Percentiles rank a stretch among this genome's conserved stretches.
These are phyloP conservation scores for Truncatella angustata DNA, from an alignment of 2,329 filamentous ascomycete species.

Conservation along the genomic window DNA sequence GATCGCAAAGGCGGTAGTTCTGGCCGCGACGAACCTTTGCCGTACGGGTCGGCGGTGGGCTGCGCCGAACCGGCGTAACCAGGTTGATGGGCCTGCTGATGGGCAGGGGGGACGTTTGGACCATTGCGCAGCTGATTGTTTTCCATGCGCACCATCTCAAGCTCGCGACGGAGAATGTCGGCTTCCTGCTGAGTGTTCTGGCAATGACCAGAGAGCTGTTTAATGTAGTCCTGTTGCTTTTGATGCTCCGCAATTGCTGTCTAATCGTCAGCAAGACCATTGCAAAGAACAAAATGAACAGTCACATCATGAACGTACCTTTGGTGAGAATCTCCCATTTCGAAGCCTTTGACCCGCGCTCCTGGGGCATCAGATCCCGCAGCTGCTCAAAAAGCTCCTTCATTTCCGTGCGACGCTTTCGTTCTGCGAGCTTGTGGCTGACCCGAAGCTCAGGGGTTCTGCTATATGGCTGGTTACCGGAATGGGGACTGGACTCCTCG, in stretches of 20 bases:
- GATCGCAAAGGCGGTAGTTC: constrained; percentile 58
- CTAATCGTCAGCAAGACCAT: constrained; percentile 18
- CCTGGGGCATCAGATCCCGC: constrained; percentile 74
- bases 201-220: constrained; percentile 44
- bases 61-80: constrained; percentile 24
- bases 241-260: constrained; percentile 62
- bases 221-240: constrained; percentile 49
- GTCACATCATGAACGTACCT: too few relatives aligned
- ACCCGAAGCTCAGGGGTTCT: constrained; percentile 78
- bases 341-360: constrained; percentile 78
- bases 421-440: constrained; percentile 81
- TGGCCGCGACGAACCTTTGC: constrained; percentile 32
- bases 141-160: constrained; percentile 46
- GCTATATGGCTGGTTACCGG: constrained; percentile 72
- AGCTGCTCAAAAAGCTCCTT: constrained; percentile 83
- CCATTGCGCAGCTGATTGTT: constrained; percentile 41
- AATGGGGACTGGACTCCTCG: constrained; percentile 51
- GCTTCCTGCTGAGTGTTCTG: constrained; percentile 40
- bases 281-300: too few relatives aligned
- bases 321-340: constrained; percentile 90
- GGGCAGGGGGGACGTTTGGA: too few relatives aligned
- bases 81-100: constrained; percentile 15
- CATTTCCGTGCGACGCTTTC: constrained; percentile 84
- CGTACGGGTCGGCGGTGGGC: constrained; percentile 28
- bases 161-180: constrained; percentile 48